These are phyloP conservation scores for Phytopythium mirpurense DNA, from an alignment of 352 stramenopile species.

Conservation along the genomic window DNA sequence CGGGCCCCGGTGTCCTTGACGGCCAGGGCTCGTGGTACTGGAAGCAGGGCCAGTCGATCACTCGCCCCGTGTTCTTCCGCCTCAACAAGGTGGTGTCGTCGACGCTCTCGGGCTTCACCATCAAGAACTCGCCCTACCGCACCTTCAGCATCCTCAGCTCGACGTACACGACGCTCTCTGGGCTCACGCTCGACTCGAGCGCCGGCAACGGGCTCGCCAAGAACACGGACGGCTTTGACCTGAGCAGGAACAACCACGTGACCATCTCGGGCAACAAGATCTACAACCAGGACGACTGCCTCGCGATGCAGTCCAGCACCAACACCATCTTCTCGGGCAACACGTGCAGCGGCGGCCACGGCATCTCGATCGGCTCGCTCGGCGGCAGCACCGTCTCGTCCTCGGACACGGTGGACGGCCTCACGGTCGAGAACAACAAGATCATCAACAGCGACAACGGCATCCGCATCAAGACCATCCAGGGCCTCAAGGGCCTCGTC, in stretches of 20 bases:
- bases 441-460: conserved; percentile 22
- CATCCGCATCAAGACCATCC: too few relatives aligned
- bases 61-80: conserved; percentile 24
- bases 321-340: conserved; percentile 14
- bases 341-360: conserved; percentile 14
- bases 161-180: conserved; percentile 9
- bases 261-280: conserved; percentile 17
- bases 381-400: conserved; percentile 11
- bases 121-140: conserved; percentile 41
- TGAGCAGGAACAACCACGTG: conserved; percentile 20
- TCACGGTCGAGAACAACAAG: conserved; percentile 25
- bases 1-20: conserved; percentile 18
- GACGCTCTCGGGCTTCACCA: conserved; percentile 27
- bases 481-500: too few relatives aligned
- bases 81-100: conserved; percentile 13
- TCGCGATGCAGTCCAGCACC: conserved; percentile 29
- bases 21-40: conserved; percentile 23
- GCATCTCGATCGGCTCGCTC: conserved; percentile 31
- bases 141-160: conserved; percentile 24
- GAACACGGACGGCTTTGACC: conserved; percentile 31
- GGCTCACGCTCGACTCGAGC: conserved; percentile 19
- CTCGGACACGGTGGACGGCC: conserved; percentile 14
- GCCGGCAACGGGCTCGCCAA: conserved; percentile 16
- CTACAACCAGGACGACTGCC: conserved; percentile 24
- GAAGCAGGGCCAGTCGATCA: conserved; percentile 13